Conservation (phyloP, 495 filamentous ascomycete genomes). For the Peziza echinospora region DNA sequence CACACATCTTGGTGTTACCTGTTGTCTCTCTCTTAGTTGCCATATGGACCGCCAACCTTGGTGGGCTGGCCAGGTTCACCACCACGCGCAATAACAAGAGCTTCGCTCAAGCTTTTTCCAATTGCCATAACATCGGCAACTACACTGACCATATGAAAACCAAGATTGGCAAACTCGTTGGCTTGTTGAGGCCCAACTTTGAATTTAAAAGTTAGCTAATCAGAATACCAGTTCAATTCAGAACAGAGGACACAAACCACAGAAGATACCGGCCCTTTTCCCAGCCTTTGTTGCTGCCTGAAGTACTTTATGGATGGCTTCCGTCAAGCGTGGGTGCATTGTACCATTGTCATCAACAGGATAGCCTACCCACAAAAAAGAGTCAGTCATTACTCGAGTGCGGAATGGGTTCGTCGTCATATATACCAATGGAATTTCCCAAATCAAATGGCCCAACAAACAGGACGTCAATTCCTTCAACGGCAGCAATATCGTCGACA, state of each 20-base stretch:
- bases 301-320: constrained; percentile 42
- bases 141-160: constrained; percentile 57
- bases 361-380: constrained; percentile 32
- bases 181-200: constrained; percentile 39
- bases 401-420: too few species aligned
- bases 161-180: constrained; percentile 37
- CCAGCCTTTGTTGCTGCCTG: constrained; percentile 41
- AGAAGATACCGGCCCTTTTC: constrained; percentile 63
- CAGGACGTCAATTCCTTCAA: constrained; percentile 30
- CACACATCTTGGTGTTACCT: too few species aligned
- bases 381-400: neutral
- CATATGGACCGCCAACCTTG: too few species aligned
- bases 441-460: constrained; percentile 65
- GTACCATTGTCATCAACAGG: constrained; percentile 42
- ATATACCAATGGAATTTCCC: constrained; percentile 34
- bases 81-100: neutral
- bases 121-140: constrained; percentile 29
- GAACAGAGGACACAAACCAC: constrained; percentile 14
- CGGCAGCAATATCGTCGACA: constrained; percentile 48
- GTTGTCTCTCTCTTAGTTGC: too few species aligned
- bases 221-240: neutral
- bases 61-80: too few species aligned
- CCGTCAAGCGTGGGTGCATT: constrained; percentile 39
- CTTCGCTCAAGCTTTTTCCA: neutral
- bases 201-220: neutral